Conservation (phyloP, 2,329 filamentous ascomycete genomes). For the Colletotrichum sp. region DNA sequence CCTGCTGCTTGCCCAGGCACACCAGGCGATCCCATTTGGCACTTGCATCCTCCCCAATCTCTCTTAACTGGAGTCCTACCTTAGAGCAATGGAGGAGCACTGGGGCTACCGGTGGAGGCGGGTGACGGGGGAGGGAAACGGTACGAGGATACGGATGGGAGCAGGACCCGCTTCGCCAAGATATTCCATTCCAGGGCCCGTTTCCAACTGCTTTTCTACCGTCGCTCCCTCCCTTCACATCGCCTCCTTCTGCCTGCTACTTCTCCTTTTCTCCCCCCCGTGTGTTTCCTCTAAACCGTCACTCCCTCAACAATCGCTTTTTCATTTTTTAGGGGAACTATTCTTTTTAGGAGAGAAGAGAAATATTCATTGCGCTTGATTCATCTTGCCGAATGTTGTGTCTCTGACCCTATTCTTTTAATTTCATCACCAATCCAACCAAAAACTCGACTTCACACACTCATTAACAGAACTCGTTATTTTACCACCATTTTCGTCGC, state of each 20-base stretch:
- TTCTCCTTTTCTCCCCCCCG: background rate
- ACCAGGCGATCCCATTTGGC: conserved; percentile 8
- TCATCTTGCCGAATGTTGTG: background rate
- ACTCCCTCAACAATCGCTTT: conserved; percentile 19
- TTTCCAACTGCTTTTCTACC: conserved; percentile 20
- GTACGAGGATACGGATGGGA: background rate
- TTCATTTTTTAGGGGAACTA: conserved; percentile 1
- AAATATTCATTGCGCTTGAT: background rate
- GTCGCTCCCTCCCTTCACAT: conserved; percentile 2
- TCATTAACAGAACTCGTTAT: conserved; percentile 19
- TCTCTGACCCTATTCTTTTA: conserved; percentile 14
- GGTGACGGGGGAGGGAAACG: background rate
- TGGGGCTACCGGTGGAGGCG: background rate
- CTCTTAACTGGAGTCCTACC: background rate
- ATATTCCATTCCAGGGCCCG: conserved; percentile 14
- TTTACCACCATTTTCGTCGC: background rate
- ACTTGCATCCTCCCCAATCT: background rate
- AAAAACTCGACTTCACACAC: conserved; percentile 15
- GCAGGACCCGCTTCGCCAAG: background rate
- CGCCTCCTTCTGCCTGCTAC: background rate
- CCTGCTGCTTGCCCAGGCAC: background rate
- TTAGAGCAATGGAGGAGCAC: background rate
- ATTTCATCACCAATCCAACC: conserved; percentile 4
- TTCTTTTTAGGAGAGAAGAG: background rate
- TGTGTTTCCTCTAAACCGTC: conserved; percentile 20